Evolutionary conservation across 495 filamentous ascomycete species (phyloP).

Genomic region (Penicillium cinerascens): DNA sequence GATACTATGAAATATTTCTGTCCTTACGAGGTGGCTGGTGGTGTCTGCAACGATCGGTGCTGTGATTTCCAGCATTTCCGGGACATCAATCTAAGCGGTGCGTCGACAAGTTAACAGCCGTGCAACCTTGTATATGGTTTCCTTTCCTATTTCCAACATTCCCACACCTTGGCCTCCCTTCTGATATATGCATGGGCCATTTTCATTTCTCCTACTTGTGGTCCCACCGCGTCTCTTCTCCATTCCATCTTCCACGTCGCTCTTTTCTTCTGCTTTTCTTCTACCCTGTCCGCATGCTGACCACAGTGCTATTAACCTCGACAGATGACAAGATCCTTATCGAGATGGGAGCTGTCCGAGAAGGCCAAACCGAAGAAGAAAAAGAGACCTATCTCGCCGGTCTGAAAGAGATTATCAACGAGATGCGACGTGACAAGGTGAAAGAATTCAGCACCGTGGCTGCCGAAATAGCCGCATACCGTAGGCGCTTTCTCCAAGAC

Average conservation of each 20-base stretch:
- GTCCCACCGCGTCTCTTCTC: constrained; percentile 2
- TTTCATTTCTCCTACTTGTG: constrained; percentile 8
- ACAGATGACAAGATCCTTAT: constrained; percentile 85
- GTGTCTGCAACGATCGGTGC: constrained; percentile 69
- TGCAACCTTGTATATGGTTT: constrained; percentile 22
- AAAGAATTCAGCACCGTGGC: constrained; percentile 81
- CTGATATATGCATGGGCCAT: constrained; percentile 7
- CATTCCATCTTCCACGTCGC: constrained; percentile 11
- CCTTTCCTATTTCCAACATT: constrained; percentile 6
- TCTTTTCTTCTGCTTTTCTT: constrained; percentile 16
- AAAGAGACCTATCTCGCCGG: constrained; percentile 70
- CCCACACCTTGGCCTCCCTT: constrained; percentile 10
- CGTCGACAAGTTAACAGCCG: constrained; percentile 51
- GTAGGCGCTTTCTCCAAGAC: constrained; percentile 63
- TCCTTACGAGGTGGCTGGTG: constrained; percentile 65
- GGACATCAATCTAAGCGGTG: constrained; percentile 75
- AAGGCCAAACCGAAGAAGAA: constrained; percentile 67
- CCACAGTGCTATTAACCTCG: constrained; percentile 49
- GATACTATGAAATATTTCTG: constrained; percentile 70
- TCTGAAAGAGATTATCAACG: constrained; percentile 69
- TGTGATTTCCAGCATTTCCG: constrained; percentile 78
- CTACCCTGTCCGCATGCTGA: constrained; percentile 55
- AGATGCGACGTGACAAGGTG: constrained; percentile 68
- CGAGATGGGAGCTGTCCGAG: constrained; percentile 69
- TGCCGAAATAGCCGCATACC: constrained; percentile 75